Base-by-base conservation (phyloP, 169 alveolate species). In the Plasmodium malariae region DNA sequence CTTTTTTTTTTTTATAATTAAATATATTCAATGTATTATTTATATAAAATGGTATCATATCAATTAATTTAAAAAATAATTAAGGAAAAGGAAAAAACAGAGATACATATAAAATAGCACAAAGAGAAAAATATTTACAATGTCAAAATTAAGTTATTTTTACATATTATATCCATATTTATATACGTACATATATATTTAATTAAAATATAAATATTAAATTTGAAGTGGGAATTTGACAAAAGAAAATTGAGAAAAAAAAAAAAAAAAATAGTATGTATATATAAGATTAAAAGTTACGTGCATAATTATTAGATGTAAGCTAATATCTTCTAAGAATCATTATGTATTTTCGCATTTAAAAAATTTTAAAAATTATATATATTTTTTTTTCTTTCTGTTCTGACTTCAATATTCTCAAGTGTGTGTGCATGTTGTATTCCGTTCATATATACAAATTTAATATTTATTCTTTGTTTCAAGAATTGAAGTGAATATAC, bases 221-320 rank as follows among this genome's bases (percentile, higher is more conserved):
- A 48, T 48, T 48, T 48, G 17, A 48, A 48, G 17, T 2, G 12
- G 57, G 28, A 57, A 74, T 5, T 57, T 57, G 40, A 57, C 68
- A 57, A 57, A 74, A 59, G 57, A 57, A 57, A 3, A 59, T 2
- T 30, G 14, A 73, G n/a, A 45, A 32, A 73, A 73, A 73, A 19
- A 43, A 49, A 49, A 48, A 71, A 62, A 30, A 26, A 62, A 62
- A 28, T 26, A 26, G 19, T 26, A 51, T 11, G 14, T n/a, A n/a
- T 26, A 6, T 37, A 43, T 65, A 36, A 11, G 71, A 32, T 76
- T 51, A 60, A 76, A 55, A 36, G 30, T 26, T 73, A n/a, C 62
- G 59, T 76, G 76, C 43, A 76, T 14, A 60, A 12, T 43, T 76
- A 62, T 60, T 76, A 76, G 87, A 73, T 73, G 87, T 73, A 73